Evolutionary conservation across 768 basidiomycete species (phyloP).

Genomic region (Kwoniella botswanensis): DNA sequence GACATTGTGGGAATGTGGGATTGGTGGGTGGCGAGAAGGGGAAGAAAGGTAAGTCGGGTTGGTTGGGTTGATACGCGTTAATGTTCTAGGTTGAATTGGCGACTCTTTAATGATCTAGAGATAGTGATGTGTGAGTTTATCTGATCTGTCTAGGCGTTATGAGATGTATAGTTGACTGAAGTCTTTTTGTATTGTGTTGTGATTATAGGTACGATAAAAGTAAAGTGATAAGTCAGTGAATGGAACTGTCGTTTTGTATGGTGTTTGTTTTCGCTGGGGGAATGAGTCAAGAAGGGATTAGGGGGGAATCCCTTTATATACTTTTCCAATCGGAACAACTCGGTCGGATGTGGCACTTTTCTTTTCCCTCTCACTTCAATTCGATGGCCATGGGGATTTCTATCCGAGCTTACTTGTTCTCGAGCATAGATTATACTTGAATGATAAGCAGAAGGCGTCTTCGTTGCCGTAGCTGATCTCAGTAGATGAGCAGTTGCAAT

Average conservation of each 20-base stretch:
- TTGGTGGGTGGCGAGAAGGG: not conserved
- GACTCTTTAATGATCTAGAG: too few species aligned
- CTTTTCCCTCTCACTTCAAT: not conserved
- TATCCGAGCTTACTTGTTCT: too few species aligned
- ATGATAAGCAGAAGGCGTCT: too few species aligned
- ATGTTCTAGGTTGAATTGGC: not conserved
- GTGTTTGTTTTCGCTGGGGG: not conserved
- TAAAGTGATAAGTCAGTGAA: too few species aligned
- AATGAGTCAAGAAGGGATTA: not conserved
- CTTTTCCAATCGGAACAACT: not conserved
- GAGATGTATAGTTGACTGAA: not conserved
- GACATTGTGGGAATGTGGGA: constrained; percentile 18
- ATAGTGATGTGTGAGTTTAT: not conserved
- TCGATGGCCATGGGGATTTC: too few species aligned
- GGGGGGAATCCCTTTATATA: not conserved
- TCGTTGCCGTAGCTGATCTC: too few species aligned
- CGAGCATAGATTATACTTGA: too few species aligned
- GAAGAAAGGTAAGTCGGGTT: not conserved
- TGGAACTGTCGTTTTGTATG: not conserved
- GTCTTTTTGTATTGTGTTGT: too few species aligned
- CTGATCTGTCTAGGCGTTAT: not conserved
- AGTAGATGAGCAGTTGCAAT: too few species aligned
- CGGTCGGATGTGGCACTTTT: constrained; percentile 7
- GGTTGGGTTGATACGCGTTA: not conserved
- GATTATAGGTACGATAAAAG: too few species aligned